A percentile compares a stretch with the other conserved stretches of the same genome.
These are phyloP conservation scores for Turnera subulata DNA, from an alignment of 345 rosid genomes.

Conservation along the genomic window DNA sequence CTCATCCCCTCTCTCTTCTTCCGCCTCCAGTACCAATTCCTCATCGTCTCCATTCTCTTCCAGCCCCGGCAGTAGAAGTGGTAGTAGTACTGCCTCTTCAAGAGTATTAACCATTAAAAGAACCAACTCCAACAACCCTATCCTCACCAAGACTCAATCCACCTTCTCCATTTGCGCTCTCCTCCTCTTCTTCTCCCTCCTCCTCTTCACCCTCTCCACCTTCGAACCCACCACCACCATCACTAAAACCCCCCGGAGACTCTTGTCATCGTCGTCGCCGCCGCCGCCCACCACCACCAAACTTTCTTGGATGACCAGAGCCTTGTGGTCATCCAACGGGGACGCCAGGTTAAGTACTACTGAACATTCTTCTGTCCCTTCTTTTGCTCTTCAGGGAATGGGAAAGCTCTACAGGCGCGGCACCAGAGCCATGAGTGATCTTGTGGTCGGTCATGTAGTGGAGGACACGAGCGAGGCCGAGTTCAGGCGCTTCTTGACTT, in stretches of 20 bases:
- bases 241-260: conserved; percentile 15
- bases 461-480: conserved; percentile 52
- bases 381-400: conserved; percentile 62
- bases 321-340: conserved; percentile 3
- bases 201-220: conserved; percentile 84
- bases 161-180: conserved; percentile 78
- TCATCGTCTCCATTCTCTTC: neutral
- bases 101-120: conserved; percentile 24
- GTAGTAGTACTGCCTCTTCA: neutral
- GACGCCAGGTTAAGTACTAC: no score
- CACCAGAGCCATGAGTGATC: conserved; percentile 48
- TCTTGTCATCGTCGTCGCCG: conserved; percentile 9
- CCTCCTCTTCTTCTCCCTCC: conserved; percentile 61
- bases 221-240: conserved; percentile 51
- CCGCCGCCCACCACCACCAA: neutral
- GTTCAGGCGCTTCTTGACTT: conserved; percentile 56
- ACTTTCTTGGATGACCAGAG: conserved; percentile 5
- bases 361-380: neutral
- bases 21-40: no score
- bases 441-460: conserved; percentile 54
- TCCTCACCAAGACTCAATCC: conserved; percentile 67
- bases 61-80: no score
- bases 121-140: conserved; percentile 39
- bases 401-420: conserved; percentile 59
- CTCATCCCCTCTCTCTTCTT: conserved; percentile 6